A percentile compares a stretch with the other conserved stretches of the same genome.
These are phyloP conservation scores for Linnemannia elongata DNA, from an alignment of 192 early-diverging fungal genomes.

Conservation along the genomic window DNA sequence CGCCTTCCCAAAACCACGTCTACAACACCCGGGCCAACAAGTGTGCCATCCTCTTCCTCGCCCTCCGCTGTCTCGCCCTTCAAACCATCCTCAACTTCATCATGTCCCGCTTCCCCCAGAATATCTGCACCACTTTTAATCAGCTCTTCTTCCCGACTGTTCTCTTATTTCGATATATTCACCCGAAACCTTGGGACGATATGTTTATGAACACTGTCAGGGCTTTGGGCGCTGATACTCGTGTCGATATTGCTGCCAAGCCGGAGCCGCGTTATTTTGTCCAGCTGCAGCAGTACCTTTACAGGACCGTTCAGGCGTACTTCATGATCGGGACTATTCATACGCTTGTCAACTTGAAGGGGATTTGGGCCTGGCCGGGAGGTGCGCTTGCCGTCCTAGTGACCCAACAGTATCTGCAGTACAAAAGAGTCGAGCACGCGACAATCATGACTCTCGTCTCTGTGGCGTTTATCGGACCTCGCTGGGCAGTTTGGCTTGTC, in stretches of 20 bases:
- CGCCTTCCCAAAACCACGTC: slow-evolving; percentile 6
- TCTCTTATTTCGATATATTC: slow-evolving; percentile 30
- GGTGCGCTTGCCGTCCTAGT: slow-evolving; percentile 1
- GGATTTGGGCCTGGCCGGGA: slow-evolving; percentile 10
- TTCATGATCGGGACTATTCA: slow-evolving; percentile 22
- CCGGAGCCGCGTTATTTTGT: slow-evolving; percentile 28
- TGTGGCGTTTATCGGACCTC: slow-evolving; percentile 24
- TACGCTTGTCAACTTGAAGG: slow-evolving; percentile 16
- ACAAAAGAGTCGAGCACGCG: slow-evolving; percentile 10
- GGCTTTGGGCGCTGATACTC: slow-evolving; percentile 13
- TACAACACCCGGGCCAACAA: neutral
- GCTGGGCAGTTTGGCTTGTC: slow-evolving; percentile 37
- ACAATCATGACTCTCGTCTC: neutral
- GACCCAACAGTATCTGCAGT: slow-evolving; percentile 23
- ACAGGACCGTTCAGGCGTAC: slow-evolving; percentile 28
- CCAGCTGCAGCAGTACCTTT: slow-evolving; percentile 23
- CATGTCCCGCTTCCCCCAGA: neutral
- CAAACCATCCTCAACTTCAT: slow-evolving; percentile 29
- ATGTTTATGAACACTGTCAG: slow-evolving; percentile 40
- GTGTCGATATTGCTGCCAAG: slow-evolving; percentile 33
- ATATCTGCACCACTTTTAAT: slow-evolving; percentile 33
- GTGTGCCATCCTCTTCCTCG: slow-evolving; percentile 12
- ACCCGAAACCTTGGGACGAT: slow-evolving; percentile 31
- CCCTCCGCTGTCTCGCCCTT: slow-evolving; percentile 26
- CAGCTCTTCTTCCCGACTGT: slow-evolving; percentile 45